Conservation (phyloP, 2,329 filamentous ascomycete species). For the Bipolaris gigantea region DNA sequence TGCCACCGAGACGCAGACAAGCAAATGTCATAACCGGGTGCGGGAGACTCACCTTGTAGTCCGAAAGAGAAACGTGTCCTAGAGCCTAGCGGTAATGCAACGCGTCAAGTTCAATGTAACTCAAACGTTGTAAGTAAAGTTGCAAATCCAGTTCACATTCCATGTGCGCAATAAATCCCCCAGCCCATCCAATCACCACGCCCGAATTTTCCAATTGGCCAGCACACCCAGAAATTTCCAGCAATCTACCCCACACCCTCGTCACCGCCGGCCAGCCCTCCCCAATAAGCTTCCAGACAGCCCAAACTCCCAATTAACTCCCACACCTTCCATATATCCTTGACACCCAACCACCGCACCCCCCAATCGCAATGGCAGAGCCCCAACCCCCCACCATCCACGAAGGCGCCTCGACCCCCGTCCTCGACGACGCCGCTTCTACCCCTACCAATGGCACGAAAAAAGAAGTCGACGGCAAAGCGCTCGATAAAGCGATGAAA, state of each 20-base stretch:
- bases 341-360: background rate
- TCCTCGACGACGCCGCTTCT: slow-evolving; percentile 36
- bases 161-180: background rate
- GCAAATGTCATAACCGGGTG: background rate
- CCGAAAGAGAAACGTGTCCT: background rate
- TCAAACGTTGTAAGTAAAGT: background rate
- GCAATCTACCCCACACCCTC: slow-evolving; percentile 14
- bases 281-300: no score
- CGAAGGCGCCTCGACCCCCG: slow-evolving; percentile 60
- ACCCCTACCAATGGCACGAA: slow-evolving; percentile 60
- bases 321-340: no score
- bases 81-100: background rate
- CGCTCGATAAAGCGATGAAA: slow-evolving; percentile 72
- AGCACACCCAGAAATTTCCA: background rate
- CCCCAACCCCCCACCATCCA: slow-evolving; percentile 61
- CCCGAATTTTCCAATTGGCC: slow-evolving; percentile 20
- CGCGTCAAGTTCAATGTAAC: background rate
- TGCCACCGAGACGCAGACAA: background rate
- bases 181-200: background rate
- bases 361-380: slow-evolving; percentile 57
- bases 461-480: slow-evolving; percentile 68
- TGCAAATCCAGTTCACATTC: background rate
- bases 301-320: no score
- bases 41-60: background rate
- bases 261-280: background rate